These are phyloP conservation scores for Auriculariales sp. DNA, from an alignment of 768 basidiomycete species.

Conservation along the genomic window DNA sequence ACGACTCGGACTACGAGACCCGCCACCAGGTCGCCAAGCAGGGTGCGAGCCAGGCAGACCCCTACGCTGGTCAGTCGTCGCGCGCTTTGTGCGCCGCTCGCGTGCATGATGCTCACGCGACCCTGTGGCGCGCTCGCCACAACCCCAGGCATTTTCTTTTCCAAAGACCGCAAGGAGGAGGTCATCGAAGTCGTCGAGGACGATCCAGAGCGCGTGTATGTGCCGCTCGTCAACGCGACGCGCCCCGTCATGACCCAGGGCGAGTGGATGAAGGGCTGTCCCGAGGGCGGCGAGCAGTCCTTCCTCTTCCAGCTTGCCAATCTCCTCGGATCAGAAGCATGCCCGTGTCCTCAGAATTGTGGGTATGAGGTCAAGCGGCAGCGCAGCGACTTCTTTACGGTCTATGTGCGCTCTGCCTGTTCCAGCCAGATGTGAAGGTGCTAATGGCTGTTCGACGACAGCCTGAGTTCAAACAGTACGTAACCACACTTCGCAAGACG, in stretches of 20 bases:
- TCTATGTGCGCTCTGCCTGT: constrained; percentile 46
- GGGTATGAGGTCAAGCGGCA: constrained; percentile 43
- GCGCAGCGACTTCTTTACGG: constrained; percentile 68
- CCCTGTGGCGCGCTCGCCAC: not conserved
- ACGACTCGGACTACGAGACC: constrained; percentile 64
- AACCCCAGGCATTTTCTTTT: constrained; percentile 88
- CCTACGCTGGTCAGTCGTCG: constrained; percentile 56
- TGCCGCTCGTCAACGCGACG: not conserved
- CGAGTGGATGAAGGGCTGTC: constrained; percentile 96
- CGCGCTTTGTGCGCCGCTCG: not conserved
- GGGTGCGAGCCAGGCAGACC: constrained; percentile 51
- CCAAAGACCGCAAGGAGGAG: constrained; percentile 83
- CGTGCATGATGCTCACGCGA: too few relatives aligned
- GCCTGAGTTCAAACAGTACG: constrained; percentile 62
- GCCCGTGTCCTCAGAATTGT: constrained; percentile 64
- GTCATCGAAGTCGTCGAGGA: constrained; percentile 86
- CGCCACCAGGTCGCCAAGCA: constrained; percentile 24
- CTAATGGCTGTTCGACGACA: constrained; percentile 17
- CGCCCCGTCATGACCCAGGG: constrained; percentile 62
- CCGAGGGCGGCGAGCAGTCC: constrained; percentile 82
- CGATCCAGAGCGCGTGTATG: constrained; percentile 27
- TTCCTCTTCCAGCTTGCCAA: constrained; percentile 78
- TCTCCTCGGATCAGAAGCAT: constrained; percentile 46
- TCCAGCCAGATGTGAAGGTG: constrained; percentile 44
- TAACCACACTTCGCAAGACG: constrained; percentile 40